Conservation (phyloP, 352 stramenopile genomes). For the Pythium myriotylum region DNA sequence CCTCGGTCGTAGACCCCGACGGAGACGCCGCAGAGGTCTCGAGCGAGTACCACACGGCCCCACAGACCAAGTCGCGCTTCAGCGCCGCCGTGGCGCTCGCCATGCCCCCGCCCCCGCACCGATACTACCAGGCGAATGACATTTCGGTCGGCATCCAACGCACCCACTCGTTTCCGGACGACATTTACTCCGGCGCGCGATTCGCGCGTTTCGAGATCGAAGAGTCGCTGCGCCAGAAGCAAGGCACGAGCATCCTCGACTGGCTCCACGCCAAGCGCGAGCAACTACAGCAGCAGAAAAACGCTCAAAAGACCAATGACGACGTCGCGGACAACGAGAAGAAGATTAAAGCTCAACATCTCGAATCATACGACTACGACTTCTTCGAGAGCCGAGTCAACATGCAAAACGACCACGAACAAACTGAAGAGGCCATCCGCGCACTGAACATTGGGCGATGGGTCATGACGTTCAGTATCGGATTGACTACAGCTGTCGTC, state of each 20-base stretch:
- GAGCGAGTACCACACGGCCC: slow-evolving; percentile 1
- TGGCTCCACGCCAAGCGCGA: slow-evolving; percentile 61
- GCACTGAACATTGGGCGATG: slow-evolving; percentile 90
- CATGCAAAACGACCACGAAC: slow-evolving; percentile 85
- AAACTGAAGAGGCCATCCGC: slow-evolving; percentile 72
- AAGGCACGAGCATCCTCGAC: slow-evolving; percentile 66
- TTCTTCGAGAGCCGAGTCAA: slow-evolving; percentile 88
- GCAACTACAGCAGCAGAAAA: slow-evolving; percentile 18
- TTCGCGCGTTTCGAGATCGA: slow-evolving; percentile 84
- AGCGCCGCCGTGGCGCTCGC: slow-evolving; percentile 6
- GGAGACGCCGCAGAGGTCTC: background rate
- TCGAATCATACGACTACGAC: slow-evolving; percentile 88
- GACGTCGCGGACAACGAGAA: slow-evolving; percentile 68
- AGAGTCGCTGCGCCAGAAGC: slow-evolving; percentile 60
- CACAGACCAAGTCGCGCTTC: background rate
- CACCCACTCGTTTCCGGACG: slow-evolving; percentile 80
- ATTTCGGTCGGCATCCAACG: slow-evolving; percentile 44
- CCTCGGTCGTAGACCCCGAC: background rate
- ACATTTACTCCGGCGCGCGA: slow-evolving; percentile 70
- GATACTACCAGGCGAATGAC: slow-evolving; percentile 36
- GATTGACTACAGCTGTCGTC: slow-evolving; percentile 91
- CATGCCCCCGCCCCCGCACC: background rate
- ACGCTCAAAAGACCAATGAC: slow-evolving; percentile 33
- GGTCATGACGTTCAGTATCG: slow-evolving; percentile 96
- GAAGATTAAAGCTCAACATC: slow-evolving; percentile 79